Percentiles rank a stretch among this genome's conserved stretches.
Evolutionary conservation across 2,329 filamentous ascomycete genomes (phyloP).

Genomic region (Thermomyces lanuginosus): DNA sequence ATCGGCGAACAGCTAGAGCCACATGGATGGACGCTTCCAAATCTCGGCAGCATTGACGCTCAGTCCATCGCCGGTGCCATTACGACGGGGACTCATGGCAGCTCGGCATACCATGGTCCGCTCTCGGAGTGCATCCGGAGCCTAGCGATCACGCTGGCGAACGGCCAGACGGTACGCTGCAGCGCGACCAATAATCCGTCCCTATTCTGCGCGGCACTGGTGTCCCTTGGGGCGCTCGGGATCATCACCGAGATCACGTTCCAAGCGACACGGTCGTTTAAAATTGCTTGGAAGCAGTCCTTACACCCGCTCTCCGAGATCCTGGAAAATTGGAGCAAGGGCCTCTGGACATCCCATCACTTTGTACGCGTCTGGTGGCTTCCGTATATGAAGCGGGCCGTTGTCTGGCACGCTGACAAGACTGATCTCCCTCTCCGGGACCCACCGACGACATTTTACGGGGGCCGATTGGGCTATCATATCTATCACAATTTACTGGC

Average conservation of each 20-base stretch:
- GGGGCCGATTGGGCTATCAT: constrained; percentile 65
- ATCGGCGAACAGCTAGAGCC: constrained; percentile 59
- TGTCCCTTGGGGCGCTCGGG: constrained; percentile 77
- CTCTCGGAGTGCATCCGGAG: constrained; percentile 61
- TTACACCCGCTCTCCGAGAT: constrained; percentile 55
- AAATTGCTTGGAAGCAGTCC: constrained; percentile 73
- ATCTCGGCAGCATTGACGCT: constrained; percentile 84
- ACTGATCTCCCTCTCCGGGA: constrained; percentile 45
- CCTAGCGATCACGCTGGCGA: constrained; percentile 65
- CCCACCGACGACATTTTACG: constrained; percentile 60
- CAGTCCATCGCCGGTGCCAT: constrained; percentile 89
- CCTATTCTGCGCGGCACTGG: constrained; percentile 72
- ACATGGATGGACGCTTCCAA: constrained; percentile 69
- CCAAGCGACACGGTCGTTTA: constrained; percentile 61
- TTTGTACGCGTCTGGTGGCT: constrained; percentile 97
- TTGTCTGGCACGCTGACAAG: constrained; percentile 78
- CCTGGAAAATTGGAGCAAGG: constrained; percentile 52
- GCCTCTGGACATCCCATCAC: constrained; percentile 69
- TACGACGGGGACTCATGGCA: constrained; percentile 84
- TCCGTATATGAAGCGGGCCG: constrained; percentile 73
- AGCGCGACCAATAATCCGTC: constrained; percentile 50
- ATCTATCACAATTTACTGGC: constrained; percentile 85
- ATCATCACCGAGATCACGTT: constrained; percentile 84
- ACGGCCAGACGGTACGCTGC: constrained; percentile 59
- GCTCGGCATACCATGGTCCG: constrained; percentile 66